Base-by-base conservation (phyloP, 805 yeast species). In the Saccharomyces mikatae region DNA sequence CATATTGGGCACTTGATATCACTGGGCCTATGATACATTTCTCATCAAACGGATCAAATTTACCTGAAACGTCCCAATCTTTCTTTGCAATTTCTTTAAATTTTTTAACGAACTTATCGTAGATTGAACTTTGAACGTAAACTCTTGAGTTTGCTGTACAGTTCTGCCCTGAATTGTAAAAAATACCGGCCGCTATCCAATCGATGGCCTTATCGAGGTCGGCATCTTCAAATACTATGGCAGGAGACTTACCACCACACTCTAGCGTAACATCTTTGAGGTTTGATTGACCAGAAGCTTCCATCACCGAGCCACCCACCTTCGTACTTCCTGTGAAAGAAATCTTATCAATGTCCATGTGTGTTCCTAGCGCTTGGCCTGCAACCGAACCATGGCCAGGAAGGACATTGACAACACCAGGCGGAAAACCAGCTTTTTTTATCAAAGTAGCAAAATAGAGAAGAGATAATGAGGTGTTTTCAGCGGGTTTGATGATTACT, bases 71-170 rank as follows among this genome's bases (percentile, higher is more conserved):
- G 29, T 67, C 69, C 80, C 83, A 84, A 13, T 72, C 74, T 46
- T 72, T 63, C 36, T 70, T 72, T 66, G 54, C 69, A 63, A 60
- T 65, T 9, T 56, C 50, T 44, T 47, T 58, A 55, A 79, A 79
- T 57, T 68, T 71, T 36, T 66, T 65, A n/a, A 79, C 58, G 54
- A 79, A 73, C 60, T 72, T 70, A 52, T 79, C 82, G 67, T 78
- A 78, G 51, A 80, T 64, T 22, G 70, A 74, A 53, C 77, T 78
- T 58, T 80, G 82, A 53, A 80, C 74, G 61, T 77, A 78, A 50
- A 80, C 68, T 65, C 84, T 74, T 22, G 83, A 80, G 60, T 81
- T 81, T 30, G 84, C 82, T 56, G 82, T 77, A 66, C 84, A 80
- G 59, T 80, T 81, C 67, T 80, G 82, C 60, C 84, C 84, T 32